Evolutionary conservation across 2,329 filamentous ascomycete species (phyloP).

Genomic region (Ciborinia camelliae): DNA sequence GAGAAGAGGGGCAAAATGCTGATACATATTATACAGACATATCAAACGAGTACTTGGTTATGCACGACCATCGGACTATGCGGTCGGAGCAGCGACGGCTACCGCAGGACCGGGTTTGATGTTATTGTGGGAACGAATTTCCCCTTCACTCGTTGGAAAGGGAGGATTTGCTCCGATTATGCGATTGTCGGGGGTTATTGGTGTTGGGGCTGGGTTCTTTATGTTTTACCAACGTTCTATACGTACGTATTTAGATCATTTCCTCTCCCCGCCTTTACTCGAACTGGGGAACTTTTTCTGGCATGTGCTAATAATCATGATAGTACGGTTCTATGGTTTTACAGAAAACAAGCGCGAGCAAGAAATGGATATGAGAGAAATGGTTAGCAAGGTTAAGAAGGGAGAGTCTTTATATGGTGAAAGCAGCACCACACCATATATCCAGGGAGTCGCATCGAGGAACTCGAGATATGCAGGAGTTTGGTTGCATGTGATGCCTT

Average conservation of each 20-base stretch:
- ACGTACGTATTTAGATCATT: slow-evolving; percentile 55
- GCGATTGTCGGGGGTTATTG: slow-evolving; percentile 72
- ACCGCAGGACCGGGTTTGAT: slow-evolving; percentile 72
- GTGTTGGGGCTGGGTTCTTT: slow-evolving; percentile 74
- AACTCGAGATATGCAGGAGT: slow-evolving; percentile 90
- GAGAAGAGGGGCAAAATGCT: neutral
- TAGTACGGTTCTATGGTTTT: slow-evolving; percentile 90
- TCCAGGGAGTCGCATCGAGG: slow-evolving; percentile 88
- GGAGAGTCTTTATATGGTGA: slow-evolving; percentile 87
- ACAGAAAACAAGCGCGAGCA: slow-evolving; percentile 88
- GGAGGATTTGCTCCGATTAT: slow-evolving; percentile 80
- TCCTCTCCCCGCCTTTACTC: neutral
- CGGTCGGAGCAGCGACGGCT: slow-evolving; percentile 63
- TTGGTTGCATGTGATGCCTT: slow-evolving; percentile 81
- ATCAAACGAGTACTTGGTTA: slow-evolving; percentile 87
- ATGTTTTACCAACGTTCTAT: slow-evolving; percentile 80
- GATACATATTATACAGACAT: slow-evolving; percentile 58
- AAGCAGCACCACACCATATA: slow-evolving; percentile 73
- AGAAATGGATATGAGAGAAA: slow-evolving; percentile 96
- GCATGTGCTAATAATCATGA: slow-evolving; percentile 40
- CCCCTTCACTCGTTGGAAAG: slow-evolving; percentile 79
- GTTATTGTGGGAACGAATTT: slow-evolving; percentile 75
- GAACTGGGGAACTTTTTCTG: neutral
- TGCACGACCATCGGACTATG: slow-evolving; percentile 81
- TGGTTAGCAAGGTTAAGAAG: slow-evolving; percentile 93